Percentiles rank a stretch among this genome's conserved stretches.
Conservation (phyloP, 169 alveolate genomes). For the Plasmodium adleri region DNA sequence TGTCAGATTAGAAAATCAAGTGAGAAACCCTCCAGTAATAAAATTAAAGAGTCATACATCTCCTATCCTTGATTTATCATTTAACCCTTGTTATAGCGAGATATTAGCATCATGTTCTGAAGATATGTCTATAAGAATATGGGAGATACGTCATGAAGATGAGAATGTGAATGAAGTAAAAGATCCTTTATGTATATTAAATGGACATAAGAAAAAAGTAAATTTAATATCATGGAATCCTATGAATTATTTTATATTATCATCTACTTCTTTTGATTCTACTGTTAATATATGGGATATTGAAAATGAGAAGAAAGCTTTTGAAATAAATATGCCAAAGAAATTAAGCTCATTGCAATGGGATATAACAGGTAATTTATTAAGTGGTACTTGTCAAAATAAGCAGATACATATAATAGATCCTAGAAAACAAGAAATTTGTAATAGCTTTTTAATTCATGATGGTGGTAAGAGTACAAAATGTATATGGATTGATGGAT, state of each 20-base stretch:
- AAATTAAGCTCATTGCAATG: constrained; percentile 81
- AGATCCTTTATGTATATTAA: constrained; percentile 72
- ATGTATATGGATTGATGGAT: constrained; percentile 83
- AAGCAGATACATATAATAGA: constrained; percentile 77
- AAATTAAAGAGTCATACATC: constrained; percentile 83
- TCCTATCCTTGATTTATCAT: constrained; percentile 78
- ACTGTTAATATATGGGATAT: constrained; percentile 83
- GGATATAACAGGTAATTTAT: constrained; percentile 76
- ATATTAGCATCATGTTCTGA: constrained; percentile 85
- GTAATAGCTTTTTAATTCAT: constrained; percentile 77
- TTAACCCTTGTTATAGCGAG: constrained; percentile 80
- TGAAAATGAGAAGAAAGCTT: constrained; percentile 76
- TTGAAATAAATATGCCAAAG: constrained; percentile 73
- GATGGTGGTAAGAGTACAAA: constrained; percentile 80
- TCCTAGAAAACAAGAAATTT: constrained; percentile 80
- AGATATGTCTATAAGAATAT: constrained; percentile 79
- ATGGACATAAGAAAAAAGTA: constrained; percentile 83
- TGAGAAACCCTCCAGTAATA: constrained; percentile 78
- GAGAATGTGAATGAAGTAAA: constrained; percentile 46
- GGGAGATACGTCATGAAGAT: constrained; percentile 79
- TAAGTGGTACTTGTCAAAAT: constrained; percentile 29
- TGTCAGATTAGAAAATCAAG: constrained; percentile 78
- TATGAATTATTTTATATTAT: constrained; percentile 77
- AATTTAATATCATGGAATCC: constrained; percentile 84
- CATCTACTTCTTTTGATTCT: constrained; percentile 79